These are phyloP conservation scores for Cystobasidium sp. DNA, from an alignment of 1,284 basidiomycete species.

Conservation along the genomic window DNA sequence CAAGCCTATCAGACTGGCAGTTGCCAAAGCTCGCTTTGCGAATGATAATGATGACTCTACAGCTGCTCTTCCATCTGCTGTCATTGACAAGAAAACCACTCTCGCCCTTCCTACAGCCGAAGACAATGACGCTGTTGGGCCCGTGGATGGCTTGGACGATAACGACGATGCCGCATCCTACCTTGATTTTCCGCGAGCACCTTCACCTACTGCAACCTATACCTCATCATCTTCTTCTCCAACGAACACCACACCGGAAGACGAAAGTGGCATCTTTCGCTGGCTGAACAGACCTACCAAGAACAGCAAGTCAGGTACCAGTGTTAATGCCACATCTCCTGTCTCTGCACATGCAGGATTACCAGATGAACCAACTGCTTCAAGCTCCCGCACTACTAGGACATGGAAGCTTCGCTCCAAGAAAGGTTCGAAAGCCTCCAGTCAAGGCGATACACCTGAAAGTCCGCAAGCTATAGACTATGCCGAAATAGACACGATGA, in stretches of 20 bases:
- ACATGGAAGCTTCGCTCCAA: conserved; percentile 1
- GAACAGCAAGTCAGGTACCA: not conserved
- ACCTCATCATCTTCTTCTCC: not conserved
- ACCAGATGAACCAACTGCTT: not conserved
- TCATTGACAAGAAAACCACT: not conserved
- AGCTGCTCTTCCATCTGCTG: not conserved
- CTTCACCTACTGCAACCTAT: not conserved
- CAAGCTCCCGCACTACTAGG: not conserved
- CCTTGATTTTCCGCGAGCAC: conserved; percentile 2
- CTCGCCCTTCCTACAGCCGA: not conserved
- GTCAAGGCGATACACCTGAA: conserved; percentile 1
- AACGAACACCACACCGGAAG: not conserved
- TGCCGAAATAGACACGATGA: conserved; percentile 8
- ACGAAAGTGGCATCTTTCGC: not conserved
- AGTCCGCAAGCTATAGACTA: not conserved
- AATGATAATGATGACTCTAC: not conserved
- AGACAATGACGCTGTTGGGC: not conserved
- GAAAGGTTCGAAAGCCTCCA: not conserved
- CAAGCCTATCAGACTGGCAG: conserved; percentile 20
- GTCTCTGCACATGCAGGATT: not conserved
- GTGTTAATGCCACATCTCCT: not conserved
- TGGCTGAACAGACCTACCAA: not conserved
- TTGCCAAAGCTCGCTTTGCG: conserved; percentile 1
- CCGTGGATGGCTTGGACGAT: not conserved
- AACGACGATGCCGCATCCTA: conserved; percentile 16